Base-by-base conservation (phyloP, 495 filamentous ascomycete species). In the Lasiosphaeria hispida region DNA sequence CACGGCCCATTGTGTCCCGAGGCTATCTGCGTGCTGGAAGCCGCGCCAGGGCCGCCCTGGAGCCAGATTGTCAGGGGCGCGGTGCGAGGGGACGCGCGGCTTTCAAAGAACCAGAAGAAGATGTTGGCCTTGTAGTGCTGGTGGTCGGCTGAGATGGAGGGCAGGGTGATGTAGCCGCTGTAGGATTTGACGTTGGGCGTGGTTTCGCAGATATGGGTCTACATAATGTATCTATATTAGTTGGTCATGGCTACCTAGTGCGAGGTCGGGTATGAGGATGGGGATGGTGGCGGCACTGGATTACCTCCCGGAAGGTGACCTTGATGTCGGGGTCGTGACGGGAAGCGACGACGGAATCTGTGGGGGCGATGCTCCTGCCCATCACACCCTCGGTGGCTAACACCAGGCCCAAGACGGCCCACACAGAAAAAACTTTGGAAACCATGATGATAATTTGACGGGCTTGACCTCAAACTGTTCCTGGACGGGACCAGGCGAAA, bases 51-150 rank as follows among this genome's bases (percentile, higher is more conserved):
- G 11, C 58, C 58, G 23, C 58, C 58, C 17, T 57, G 36, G 3
- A 61, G 52, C 52, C 51, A 55, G 33, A 61, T 15, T 9, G 58
- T 56, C 43, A 61, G 52, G n/a, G 58, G 53, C 3, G 51, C 58
- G 10, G 35, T 35, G 30, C 19, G 18, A 9, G 58, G 58, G 45
- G 34, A 43, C 10, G 10, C 15, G 40, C 53, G 53, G 42, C 30
- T 13, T 37, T 61, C 52, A 23, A 61, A 56, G 43, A 61, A 56
- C 58, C 58, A 61, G 33, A 61, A 55, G 53, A 55, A 55, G 30
- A 55, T 17, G 36, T 43, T 55, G 37, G 44, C 37, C 15, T 50
- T 39, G 34, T 43, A 38, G 48, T 14, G 35, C 8, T 9, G 18
- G 48, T 18, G 10, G 15, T 35, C 23, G 48, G 33, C 15, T 5